Percentiles rank a stretch among this genome's conserved stretches.
phyloP scores from a whole-genome alignment of 352 stramenopile species.

The Hyaloperonospora arabidopsidis region DNA sequence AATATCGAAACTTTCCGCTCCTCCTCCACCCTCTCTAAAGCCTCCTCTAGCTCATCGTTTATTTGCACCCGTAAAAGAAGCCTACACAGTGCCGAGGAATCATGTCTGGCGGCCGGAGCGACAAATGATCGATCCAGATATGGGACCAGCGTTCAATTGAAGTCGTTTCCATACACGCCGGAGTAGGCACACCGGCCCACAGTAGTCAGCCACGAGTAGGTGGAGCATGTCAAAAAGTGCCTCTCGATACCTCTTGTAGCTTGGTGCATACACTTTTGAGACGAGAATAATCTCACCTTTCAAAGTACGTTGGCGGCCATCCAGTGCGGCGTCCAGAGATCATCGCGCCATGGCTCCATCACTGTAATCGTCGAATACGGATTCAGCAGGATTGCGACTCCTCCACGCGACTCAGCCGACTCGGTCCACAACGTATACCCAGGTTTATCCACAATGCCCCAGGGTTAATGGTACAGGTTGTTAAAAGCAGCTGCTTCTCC shows the following conservation, averaged over 20 bases:
- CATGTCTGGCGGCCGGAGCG: too few relatives aligned
- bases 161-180: background rate
- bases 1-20: too few relatives aligned
- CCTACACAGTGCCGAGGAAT: background rate
- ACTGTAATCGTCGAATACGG: too few relatives aligned
- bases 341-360: background rate
- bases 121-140: too few relatives aligned
- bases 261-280: too few relatives aligned
- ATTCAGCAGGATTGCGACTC: too few relatives aligned
- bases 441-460: background rate
- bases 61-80: background rate
- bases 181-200: too few relatives aligned
- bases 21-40: too few relatives aligned
- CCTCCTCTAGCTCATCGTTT: too few relatives aligned
- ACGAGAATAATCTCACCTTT: too few relatives aligned
- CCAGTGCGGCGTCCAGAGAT: background rate
- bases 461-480: background rate
- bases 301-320: background rate
- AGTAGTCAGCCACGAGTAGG: too few relatives aligned
- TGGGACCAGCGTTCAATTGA: background rate
- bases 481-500: background rate
- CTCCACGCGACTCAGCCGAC: background rate
- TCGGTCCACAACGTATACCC: background rate
- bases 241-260: background rate
- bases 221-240: background rate